Evolutionary conservation across 768 basidiomycete species (phyloP), one percentile per base, ranked within the genome.

Genomic region (Amanita muscaria): DNA sequence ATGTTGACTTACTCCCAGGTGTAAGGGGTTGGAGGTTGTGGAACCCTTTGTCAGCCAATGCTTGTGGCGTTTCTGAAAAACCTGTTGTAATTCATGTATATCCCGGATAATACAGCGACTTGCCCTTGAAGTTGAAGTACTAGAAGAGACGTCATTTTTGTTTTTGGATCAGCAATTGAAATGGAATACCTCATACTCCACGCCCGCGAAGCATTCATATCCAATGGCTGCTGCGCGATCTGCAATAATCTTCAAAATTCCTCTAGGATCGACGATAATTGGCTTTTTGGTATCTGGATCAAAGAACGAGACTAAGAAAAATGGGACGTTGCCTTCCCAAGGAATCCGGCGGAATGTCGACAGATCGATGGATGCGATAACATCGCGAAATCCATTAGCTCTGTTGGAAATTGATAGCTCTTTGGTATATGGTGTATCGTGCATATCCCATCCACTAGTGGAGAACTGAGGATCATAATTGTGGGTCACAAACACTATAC

Each of bases 101-200:
- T 5, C 5, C 1, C 6, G 6, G 19, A 7, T 18, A 7, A 14
- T 9, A 11, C 15, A 34, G 10, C 21, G 44, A 41, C 31, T 25
- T 55, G 83, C 88, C 88, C 77, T 87, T 83, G 63, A 91, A 91
- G 64, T 90, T 88, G 59, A 89, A 91, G 57, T 88, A 90, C 87
- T 90, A 12, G 19, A 15, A 39, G 2, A 18, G 52, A 54, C 49
- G 50, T 49, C 29, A 31, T 44, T 8, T 25, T 14, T 38, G 3
- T 43, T 38, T 25, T 30, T 31, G 52, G 21, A 37, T 16, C 25
- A 44, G 5, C 31, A 2, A 33, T 9, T 3, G 31, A 8, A 48
- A 24, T 24, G 12, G 22, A 35, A 42, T 56, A 86, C 91, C 74
- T 99, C 96, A 53, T 88, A 98, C 65, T 99, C 94, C 6, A 87